Conservation (phyloP, 1,139 yeast species). For the Scheffersomyces cryptocercus region DNA sequence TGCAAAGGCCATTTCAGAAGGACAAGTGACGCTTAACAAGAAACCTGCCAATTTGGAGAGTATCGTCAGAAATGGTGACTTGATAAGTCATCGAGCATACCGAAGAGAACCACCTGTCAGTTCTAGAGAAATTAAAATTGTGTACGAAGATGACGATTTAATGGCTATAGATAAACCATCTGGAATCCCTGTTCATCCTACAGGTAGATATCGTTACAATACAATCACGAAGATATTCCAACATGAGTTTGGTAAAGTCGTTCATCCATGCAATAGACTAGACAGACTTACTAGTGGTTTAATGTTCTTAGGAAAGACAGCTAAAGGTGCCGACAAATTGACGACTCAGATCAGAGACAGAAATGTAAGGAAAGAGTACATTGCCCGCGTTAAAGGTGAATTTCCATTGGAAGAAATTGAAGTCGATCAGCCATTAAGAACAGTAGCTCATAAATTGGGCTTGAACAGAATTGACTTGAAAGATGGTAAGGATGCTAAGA, state of each 20-base stretch:
- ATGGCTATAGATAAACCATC: constrained; percentile 92
- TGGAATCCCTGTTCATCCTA: constrained; percentile 95
- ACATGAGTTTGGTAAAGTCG: constrained; percentile 61
- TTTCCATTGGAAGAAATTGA: constrained; percentile 57
- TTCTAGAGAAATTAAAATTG: constrained; percentile 67
- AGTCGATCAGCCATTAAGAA: constrained; percentile 69
- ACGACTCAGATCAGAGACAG: constrained; percentile 75
- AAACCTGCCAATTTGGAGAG: constrained; percentile 65
- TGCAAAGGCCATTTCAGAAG: constrained; percentile 62
- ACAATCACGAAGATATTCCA: constrained; percentile 82
- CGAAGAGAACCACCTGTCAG: constrained; percentile 92
- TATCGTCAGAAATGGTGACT: constrained; percentile 77
- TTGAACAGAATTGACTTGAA: constrained; percentile 66
- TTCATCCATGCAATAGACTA: constrained; percentile 88
- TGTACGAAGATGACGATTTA: constrained; percentile 75
- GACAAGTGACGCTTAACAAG: constrained; percentile 73
- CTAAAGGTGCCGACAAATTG: constrained; percentile 77
- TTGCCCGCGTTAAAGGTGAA: constrained; percentile 84
- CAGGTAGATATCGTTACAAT: constrained; percentile 88
- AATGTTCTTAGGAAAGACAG: constrained; percentile 86
- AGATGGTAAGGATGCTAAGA: constrained; percentile 66
- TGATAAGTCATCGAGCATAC: constrained; percentile 79
- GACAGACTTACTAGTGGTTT: constrained; percentile 93
- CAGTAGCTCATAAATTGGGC: constrained; percentile 78
- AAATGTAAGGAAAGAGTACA: constrained; percentile 76